Base-by-base conservation (phyloP, 768 basidiomycete genomes). In the Tulasnella sp. region DNA sequence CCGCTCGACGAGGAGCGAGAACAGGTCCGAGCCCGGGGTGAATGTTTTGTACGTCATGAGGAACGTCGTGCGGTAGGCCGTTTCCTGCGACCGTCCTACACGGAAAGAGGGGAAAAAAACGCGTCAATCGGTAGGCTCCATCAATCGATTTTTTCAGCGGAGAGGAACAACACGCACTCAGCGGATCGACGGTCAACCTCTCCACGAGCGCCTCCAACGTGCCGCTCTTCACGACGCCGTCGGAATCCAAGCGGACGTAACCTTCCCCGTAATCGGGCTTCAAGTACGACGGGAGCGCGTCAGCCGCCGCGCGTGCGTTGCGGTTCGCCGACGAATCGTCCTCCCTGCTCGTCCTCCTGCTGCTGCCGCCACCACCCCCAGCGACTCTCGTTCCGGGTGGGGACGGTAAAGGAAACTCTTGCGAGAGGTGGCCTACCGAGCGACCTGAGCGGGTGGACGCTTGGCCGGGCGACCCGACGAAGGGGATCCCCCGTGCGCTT, bases 31-130 rank as follows among this genome's bases (percentile, higher is more conserved):
- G 2, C 91, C 85, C 6, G 86, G 86, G 32, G 87, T 88, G 78
- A 95, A 94, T 0, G 91, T 90, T 69, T 88, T 84, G 81, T 91
- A 93, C 17, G 93, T 95, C 80, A 87, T 88, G 62, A 95, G 83
- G 81, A 96, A 95, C n/a, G 86, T 83, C 37, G 84, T 82, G 34
- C 84, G 82, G 77, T 84, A 90, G 12, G 78, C 75, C 32, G 36
- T 74, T 35, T 78, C 78, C 29, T 72, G 70, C 16, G 70, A 72
- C 19, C 70, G 70, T 41, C 62, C 70, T 72, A 63, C 5, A 3
- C 36, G 69, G 12, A 17, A 26, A 52, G n/a, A 52, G n/a, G 47
- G n/a, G 4, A 52, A 26, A 19, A 14, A 14, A 42, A 42, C 76
- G 80, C 77, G 80, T 80, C 9, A 75, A 74, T n/a, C n/a, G n/a